Base-by-base conservation (phyloP, 768 basidiomycete species). In the Phylloporus sp. region DNA sequence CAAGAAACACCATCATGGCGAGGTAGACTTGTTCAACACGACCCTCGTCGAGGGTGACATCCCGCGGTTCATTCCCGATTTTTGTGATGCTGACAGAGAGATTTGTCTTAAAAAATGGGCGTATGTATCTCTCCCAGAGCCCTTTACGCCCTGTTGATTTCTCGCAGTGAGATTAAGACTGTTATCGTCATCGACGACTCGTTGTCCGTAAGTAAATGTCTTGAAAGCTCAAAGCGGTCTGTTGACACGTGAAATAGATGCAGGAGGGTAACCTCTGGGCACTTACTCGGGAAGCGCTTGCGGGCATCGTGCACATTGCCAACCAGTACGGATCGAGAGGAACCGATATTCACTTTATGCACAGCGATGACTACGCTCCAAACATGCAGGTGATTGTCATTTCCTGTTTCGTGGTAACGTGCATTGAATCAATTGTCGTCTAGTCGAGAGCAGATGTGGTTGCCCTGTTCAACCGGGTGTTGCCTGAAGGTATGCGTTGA, bases 301-400 rank as follows among this genome's bases (percentile, higher is more conserved):
- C 61, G 34, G 72, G 66, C 37, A 63, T 74, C 20, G 63, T 69
- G 5, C 67, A 72, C 28, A 52, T 69, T 4, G 67, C 70, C 20
- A 64, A 60, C 23, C 50, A 59, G 29, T 68, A 70, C 39, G 71
- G 66, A 13, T 61, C 64, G 9, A 69, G 64, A 23, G 73, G 75
- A 10, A 22, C 66, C 37, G 75, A 75, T 31, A 58, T 76, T 11
- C 64, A 71, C 50, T 74, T 75, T 55, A 64, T 74, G 55, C 75
- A 74, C 47, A 38, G 43, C 10, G 52, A 56, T 24, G 60, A 53
- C 45, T 69, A 62, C 46, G 69, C 59, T 6, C 45, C 49, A 13
- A 59, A 58, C 48, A 51, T 69, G 49, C 59, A 45, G 54, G 64
- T 56, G 33, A 48, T 33, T 18, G 6, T 27, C 14, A n/a, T 15